Conservation (phyloP, 1,139 yeast species). For the Diutina scorzettiae region DNA sequence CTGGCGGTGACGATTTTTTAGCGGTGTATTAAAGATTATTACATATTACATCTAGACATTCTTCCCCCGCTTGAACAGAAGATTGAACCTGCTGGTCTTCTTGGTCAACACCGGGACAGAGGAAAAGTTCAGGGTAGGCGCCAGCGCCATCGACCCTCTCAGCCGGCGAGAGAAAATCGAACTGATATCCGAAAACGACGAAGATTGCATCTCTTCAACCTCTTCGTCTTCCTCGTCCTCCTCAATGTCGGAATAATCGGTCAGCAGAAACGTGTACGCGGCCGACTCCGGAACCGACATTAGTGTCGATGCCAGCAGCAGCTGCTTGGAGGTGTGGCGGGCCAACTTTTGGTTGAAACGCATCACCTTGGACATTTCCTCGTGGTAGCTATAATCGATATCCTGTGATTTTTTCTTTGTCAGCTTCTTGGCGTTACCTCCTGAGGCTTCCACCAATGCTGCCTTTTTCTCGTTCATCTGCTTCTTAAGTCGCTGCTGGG, state of each 20-base stretch:
- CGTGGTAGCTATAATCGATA: background rate
- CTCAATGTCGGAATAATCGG: background rate
- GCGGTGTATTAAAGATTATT: no score
- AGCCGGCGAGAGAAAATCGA: background rate
- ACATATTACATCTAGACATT: background rate
- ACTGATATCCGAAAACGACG: background rate
- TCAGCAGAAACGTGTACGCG: background rate
- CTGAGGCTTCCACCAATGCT: background rate
- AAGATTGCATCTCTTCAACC: background rate
- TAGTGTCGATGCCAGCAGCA: background rate
- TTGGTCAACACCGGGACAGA: background rate
- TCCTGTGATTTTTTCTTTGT: background rate
- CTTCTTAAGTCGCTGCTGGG: slow-evolving; percentile 20
- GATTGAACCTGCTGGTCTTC: background rate
- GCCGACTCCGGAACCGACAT: background rate
- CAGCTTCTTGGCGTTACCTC: background rate
- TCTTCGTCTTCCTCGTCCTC: background rate
- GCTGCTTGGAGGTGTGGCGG: background rate
- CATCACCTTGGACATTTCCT: slow-evolving; percentile 2
- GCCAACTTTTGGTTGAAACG: slow-evolving; percentile 2
- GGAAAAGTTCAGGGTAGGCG: background rate
- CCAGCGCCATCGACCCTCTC: background rate
- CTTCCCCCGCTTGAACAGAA: background rate
- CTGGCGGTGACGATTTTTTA: slow-evolving; percentile 20
- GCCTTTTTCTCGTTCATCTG: slow-evolving; percentile 11